Conservation (phyloP, 2,329 filamentous ascomycete genomes). For the Thelonectria discophora region DNA sequence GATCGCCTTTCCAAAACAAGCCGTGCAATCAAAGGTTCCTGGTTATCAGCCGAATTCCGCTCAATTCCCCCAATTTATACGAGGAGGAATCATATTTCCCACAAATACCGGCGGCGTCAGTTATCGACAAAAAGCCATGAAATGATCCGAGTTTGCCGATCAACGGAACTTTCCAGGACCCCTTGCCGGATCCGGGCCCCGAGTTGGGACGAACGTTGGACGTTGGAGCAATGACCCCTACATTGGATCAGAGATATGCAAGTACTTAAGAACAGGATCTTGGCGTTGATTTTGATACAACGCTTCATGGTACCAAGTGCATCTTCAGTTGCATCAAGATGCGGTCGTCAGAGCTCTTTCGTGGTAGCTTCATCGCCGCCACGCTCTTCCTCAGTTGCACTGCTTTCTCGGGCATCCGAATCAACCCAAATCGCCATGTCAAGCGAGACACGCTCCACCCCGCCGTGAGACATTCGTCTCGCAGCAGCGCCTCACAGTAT, state of each 20-base stretch:
- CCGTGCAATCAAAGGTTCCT: neutral
- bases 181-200: neutral
- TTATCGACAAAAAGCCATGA: neutral
- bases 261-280: neutral
- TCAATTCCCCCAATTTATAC: neutral
- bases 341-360: neutral
- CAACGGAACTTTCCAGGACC: neutral
- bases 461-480: neutral
- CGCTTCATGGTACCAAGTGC: neutral
- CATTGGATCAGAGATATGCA: no score
- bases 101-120: neutral
- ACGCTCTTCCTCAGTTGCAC: neutral
- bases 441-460: neutral
- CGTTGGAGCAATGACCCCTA: neutral
- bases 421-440: neutral
- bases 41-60: neutral
- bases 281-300: neutral
- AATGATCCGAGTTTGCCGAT: constrained; percentile 4
- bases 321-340: neutral
- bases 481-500: constrained; percentile 7
- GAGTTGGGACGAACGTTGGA: no score
- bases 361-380: neutral
- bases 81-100: neutral
- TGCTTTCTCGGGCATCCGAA: neutral
- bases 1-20: neutral